phyloP scores from a whole-genome alignment of 2,329 filamentous ascomycete genomes.

The Arthrobotrys iridis region DNA sequence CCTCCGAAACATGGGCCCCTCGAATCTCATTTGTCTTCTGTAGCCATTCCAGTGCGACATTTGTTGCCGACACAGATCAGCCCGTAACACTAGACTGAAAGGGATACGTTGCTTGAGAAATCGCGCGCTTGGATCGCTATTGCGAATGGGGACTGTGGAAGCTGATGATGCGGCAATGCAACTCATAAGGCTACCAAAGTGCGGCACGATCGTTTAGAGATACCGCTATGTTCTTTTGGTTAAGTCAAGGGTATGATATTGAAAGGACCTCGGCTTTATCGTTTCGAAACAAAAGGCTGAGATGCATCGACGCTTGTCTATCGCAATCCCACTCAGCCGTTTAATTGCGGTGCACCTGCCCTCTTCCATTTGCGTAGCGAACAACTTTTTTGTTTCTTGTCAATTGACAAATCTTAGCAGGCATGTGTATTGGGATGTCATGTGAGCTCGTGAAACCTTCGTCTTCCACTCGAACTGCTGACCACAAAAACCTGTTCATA shows the following conservation, averaged over 20 bases:
- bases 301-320: slow-evolving; percentile 31
- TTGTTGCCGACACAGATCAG: slow-evolving; percentile 53
- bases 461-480: slow-evolving; percentile 27
- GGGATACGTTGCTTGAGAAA: slow-evolving; percentile 43
- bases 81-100: slow-evolving; percentile 49
- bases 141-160: slow-evolving; percentile 40
- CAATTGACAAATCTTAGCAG: slow-evolving; percentile 36
- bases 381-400: slow-evolving; percentile 10
- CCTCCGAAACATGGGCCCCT: slow-evolving; percentile 52
- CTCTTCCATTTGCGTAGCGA: slow-evolving; percentile 14
- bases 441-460: slow-evolving; percentile 51
- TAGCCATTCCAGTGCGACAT: slow-evolving; percentile 50
- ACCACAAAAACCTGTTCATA: slow-evolving; percentile 25
- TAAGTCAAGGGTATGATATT: slow-evolving; percentile 44
- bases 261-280: slow-evolving; percentile 47
- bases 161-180: slow-evolving; percentile 51
- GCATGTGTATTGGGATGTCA: slow-evolving; percentile 48
- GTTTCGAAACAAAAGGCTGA: slow-evolving; percentile 50
- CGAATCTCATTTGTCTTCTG: slow-evolving; percentile 53
- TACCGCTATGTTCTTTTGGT: slow-evolving; percentile 15
- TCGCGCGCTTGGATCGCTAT: slow-evolving; percentile 51
- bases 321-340: slow-evolving; percentile 49
- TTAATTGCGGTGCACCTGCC: slow-evolving; percentile 48
- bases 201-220: slow-evolving; percentile 44
- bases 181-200: slow-evolving; percentile 31